phyloP scores from a whole-genome alignment of 345 rosid species.

The Psidium friedrichsthalianum region DNA sequence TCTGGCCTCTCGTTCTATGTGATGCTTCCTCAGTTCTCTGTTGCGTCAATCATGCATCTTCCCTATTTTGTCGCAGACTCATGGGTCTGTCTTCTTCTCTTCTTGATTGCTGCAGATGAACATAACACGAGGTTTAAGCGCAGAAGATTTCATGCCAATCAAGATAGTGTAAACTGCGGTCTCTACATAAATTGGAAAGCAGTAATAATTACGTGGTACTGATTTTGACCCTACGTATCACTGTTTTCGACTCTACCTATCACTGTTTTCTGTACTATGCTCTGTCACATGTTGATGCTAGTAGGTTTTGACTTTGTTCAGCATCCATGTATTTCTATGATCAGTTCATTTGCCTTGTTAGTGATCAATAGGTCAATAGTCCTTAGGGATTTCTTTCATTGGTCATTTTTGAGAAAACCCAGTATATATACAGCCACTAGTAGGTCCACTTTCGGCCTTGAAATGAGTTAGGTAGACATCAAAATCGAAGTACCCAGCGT shows the following conservation, averaged over 20 bases:
- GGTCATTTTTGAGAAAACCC: neutral
- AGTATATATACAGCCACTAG: neutral
- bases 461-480: neutral
- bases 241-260: neutral
- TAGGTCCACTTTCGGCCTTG: neutral
- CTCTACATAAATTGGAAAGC: conserved; percentile 44
- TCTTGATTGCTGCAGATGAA: conserved; percentile 7
- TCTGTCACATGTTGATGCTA: neutral
- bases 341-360: neutral
- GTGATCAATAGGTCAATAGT: neutral
- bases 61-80: neutral
- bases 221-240: neutral
- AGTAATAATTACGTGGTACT: conserved; percentile 24
- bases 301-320: neutral
- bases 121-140: conserved; percentile 27
- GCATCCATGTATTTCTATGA: neutral
- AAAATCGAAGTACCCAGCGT: neutral
- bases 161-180: conserved; percentile 23
- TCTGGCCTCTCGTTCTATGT: neutral
- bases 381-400: neutral
- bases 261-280: neutral
- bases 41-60: neutral
- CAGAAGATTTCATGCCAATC: conserved; percentile 20
- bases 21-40: neutral
- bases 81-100: neutral